phyloP scores from a whole-genome alignment of 1,139 yeast genomes.

The Blastobotrys apis region DNA sequence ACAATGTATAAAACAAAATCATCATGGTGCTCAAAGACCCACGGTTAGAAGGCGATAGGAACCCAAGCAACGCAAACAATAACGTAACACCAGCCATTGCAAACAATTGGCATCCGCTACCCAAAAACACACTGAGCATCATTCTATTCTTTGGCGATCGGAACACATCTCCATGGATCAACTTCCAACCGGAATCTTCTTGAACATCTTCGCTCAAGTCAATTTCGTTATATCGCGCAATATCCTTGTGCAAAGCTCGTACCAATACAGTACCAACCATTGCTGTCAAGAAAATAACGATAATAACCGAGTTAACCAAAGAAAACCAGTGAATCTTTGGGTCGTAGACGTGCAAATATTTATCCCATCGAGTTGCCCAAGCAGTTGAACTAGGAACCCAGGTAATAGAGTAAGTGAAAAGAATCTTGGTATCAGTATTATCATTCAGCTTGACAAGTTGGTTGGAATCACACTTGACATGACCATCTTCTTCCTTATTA shows the following conservation, averaged over 20 bases:
- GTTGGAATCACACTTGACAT: conserved; percentile 35
- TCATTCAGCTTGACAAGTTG: conserved; percentile 36
- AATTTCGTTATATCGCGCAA: conserved; percentile 82
- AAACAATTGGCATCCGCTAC: conserved; percentile 83
- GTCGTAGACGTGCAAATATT: conserved; percentile 84
- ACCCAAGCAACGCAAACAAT: conserved; percentile 79
- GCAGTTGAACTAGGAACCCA: conserved; percentile 68
- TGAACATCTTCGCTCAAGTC: conserved; percentile 76
- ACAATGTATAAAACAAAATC: conserved; percentile 75
- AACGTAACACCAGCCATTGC: conserved; percentile 73
- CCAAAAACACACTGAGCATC: conserved; percentile 73
- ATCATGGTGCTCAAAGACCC: conserved; percentile 89
- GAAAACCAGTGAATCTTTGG: conserved; percentile 97
- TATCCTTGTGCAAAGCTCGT: conserved; percentile 80
- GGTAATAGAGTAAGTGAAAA: conserved; percentile 58
- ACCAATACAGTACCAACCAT: conserved; percentile 76
- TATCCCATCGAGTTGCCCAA: conserved; percentile 99
- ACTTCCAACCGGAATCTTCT: conserved; percentile 97
- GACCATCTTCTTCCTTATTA: conserved; percentile 40
- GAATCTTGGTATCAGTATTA: conserved; percentile 40
- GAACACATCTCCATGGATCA: conserved; percentile 93
- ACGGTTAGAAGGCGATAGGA: conserved; percentile 89
- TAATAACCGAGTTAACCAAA: conserved; percentile 73
- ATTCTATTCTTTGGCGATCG: conserved; percentile 72
- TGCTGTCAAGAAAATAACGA: conserved; percentile 71